Percentiles rank a stretch among this genome's conserved stretches.
Conservation (phyloP, 768 basidiomycete species). For the Termitomyces sp. region DNA sequence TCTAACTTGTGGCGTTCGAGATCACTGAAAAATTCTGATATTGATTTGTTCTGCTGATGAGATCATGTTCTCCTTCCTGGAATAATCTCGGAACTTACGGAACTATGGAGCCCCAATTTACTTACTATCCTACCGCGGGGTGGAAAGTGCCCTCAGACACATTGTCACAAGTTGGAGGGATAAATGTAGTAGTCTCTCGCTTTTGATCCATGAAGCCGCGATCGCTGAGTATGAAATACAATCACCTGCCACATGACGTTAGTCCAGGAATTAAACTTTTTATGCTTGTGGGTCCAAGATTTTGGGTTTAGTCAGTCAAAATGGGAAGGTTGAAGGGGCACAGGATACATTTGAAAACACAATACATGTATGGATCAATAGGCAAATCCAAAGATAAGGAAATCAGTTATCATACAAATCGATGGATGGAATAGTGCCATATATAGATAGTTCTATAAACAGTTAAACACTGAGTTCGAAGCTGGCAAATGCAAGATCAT, state of each 20-base stretch:
- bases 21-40: background rate
- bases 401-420: background rate
- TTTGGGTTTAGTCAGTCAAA: too few relatives aligned
- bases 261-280: too few relatives aligned
- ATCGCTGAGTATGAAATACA: background rate
- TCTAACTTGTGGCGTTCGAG: background rate
- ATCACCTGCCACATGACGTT: background rate
- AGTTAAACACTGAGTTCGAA: constrained; percentile 45
- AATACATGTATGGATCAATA: background rate
- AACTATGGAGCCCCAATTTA: background rate
- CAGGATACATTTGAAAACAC: background rate
- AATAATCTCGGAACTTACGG: background rate
- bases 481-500: constrained; percentile 86
- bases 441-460: constrained; percentile 3
- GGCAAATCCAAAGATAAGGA: background rate
- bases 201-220: background rate
- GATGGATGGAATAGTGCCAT: background rate
- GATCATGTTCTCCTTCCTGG: background rate
- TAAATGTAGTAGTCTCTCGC: background rate
- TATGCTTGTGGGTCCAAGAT: too few relatives aligned
- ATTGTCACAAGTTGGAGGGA: background rate
- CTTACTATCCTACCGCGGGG: background rate
- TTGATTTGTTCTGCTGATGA: background rate
- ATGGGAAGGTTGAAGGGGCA: background rate
- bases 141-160: background rate